Conservation (phyloP, 306 rosid genomes). For the Corylus heterophylla region DNA sequence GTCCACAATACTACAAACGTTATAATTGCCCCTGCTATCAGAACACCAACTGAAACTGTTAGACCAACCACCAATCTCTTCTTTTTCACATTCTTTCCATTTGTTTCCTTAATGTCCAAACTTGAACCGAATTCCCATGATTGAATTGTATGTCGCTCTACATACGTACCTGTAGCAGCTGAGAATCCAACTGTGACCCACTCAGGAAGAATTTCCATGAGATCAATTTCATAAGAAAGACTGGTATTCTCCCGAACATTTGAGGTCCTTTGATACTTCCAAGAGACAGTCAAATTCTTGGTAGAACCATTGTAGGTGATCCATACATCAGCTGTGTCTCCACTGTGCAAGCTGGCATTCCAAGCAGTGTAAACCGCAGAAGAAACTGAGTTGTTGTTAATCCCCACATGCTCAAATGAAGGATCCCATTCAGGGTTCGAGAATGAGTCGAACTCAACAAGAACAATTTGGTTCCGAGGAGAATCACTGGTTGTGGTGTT, state of each 20-base stretch:
- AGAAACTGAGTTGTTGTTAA: constrained; percentile 36
- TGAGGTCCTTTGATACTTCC: constrained; percentile 7
- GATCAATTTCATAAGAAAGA: constrained; percentile 33
- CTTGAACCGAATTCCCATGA: constrained; percentile 33
- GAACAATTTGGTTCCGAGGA: constrained; percentile 26
- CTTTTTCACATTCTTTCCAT: neutral
- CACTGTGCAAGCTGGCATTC: constrained; percentile 15
- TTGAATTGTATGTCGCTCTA: constrained; percentile 29
- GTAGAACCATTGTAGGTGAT: constrained; percentile 31
- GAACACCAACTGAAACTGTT: constrained; percentile 11
- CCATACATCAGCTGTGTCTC: constrained; percentile 22
- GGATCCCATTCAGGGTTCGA: constrained; percentile 38
- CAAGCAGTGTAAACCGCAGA: constrained; percentile 14
- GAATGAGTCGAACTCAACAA: constrained; percentile 43
- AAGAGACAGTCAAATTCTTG: constrained; percentile 20
- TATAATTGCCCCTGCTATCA: constrained; percentile 12
- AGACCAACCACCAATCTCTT: constrained; percentile 13
- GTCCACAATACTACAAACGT: constrained; percentile 10
- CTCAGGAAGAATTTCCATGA: constrained; percentile 38
- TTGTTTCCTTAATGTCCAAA: constrained; percentile 5
- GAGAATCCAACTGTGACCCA: constrained; percentile 54
- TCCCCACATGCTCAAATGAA: constrained; percentile 31
- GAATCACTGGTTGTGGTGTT: constrained; percentile 2
- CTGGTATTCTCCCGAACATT: neutral
- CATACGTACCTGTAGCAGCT: constrained; percentile 38